Conservation (phyloP, 345 rosid genomes). For the Mercurialis annua region DNA sequence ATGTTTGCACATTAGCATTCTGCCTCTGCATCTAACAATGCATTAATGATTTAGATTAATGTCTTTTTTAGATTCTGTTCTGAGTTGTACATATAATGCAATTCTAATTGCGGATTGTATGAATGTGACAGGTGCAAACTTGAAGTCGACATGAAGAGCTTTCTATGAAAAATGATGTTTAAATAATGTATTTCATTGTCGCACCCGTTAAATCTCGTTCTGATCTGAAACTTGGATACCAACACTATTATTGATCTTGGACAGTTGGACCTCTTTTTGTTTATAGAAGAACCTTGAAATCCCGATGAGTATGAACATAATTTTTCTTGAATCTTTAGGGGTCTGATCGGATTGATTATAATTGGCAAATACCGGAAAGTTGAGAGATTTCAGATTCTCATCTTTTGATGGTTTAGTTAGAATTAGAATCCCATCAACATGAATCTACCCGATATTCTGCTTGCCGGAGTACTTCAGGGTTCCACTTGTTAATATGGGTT, state of each 20-base stretch:
- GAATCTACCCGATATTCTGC: not conserved
- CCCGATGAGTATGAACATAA: slow-evolving; percentile 4
- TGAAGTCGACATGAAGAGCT: slow-evolving; percentile 18
- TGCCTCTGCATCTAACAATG: not conserved
- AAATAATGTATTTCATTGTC: not conserved
- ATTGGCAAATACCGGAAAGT: not conserved
- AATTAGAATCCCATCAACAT: not conserved
- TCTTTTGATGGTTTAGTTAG: not conserved
- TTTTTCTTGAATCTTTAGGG: not conserved
- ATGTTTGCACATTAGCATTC: not conserved
- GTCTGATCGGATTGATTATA: not conserved
- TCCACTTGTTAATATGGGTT: not conserved
- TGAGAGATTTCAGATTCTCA: not conserved
- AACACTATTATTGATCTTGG: not conserved
- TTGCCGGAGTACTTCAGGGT: not conserved
- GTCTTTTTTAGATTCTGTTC: not conserved
- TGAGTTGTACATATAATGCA: not conserved
- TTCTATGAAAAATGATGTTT: slow-evolving; percentile 1
- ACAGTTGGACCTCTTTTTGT: not conserved
- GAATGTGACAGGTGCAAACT: slow-evolving; percentile 23
- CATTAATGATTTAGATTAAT: not conserved
- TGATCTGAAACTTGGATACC: not conserved
- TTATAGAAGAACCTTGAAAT: not conserved
- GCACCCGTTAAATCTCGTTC: not conserved
- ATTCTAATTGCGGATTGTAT: slow-evolving; percentile 1